These are phyloP conservation scores for Zymoseptoria tritici DNA, from an alignment of 2,329 filamentous ascomycete species.

Conservation along the genomic window DNA sequence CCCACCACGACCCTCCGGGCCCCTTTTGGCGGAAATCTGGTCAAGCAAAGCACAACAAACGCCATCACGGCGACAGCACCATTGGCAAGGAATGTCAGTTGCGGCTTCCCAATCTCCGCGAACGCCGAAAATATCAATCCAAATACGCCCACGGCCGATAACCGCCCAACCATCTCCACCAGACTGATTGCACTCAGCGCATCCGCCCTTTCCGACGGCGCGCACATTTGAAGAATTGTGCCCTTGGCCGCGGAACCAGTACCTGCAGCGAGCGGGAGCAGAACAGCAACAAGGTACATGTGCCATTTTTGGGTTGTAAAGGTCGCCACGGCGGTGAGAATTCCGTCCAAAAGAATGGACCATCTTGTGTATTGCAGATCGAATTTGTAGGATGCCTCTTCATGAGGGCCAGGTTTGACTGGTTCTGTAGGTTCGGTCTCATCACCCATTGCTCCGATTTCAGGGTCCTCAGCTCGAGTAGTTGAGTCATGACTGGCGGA, in stretches of 20 bases:
- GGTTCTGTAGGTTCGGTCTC: slow-evolving; percentile 42
- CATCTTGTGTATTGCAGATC: slow-evolving; percentile 61
- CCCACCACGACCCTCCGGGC: slow-evolving; percentile 22
- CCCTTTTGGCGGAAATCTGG: slow-evolving; percentile 40
- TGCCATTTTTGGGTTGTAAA: slow-evolving; percentile 60
- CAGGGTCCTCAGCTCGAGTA: slow-evolving; percentile 27
- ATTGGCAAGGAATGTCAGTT: slow-evolving; percentile 61
- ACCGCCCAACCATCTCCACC: slow-evolving; percentile 59
- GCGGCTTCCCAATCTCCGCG: slow-evolving; percentile 51
- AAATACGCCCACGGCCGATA: slow-evolving; percentile 58
- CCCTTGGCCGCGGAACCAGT: slow-evolving; percentile 64
- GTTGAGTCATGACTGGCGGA: slow-evolving; percentile 20
- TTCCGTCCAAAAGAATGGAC: slow-evolving; percentile 57
- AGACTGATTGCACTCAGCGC: slow-evolving; percentile 62
- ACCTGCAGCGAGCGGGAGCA: slow-evolving; percentile 62
- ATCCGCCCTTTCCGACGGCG: slow-evolving; percentile 54
- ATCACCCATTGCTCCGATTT: slow-evolving; percentile 24
- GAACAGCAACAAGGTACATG: slow-evolving; percentile 57
- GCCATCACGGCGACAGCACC: slow-evolving; percentile 51
- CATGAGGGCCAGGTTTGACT: slow-evolving; percentile 8
- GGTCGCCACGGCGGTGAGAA: slow-evolving; percentile 55
- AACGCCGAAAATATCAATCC: slow-evolving; percentile 60
- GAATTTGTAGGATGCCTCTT: slow-evolving; percentile 49
- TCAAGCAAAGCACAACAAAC: slow-evolving; percentile 40
- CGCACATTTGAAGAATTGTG: slow-evolving; percentile 64